These are phyloP conservation scores for Vanilla planifolia DNA, from an alignment of 106 monocot genomes.

Conservation along the genomic window DNA sequence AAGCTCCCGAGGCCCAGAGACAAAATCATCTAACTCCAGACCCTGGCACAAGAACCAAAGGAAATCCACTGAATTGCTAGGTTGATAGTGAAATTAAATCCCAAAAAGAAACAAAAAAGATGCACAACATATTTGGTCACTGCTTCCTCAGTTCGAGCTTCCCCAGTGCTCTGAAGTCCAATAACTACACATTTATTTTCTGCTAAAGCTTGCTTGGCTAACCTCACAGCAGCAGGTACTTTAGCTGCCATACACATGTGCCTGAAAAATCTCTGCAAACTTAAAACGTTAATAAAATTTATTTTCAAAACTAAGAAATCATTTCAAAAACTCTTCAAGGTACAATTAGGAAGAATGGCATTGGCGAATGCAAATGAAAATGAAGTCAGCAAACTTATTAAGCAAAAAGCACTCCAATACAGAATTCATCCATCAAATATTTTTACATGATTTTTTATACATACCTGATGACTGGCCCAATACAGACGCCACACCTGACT, in stretches of 20 bases:
- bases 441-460: too few species aligned
- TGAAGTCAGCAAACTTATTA: neutral
- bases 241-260: constrained; percentile 99
- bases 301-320: constrained; percentile 1
- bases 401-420: neutral
- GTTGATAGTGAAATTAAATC: neutral
- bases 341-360: neutral
- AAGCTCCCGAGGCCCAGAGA: constrained; percentile 91
- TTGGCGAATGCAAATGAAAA: neutral
- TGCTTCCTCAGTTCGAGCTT: constrained; percentile 97
- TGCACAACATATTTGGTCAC: constrained; percentile 86
- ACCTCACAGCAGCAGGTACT: constrained; percentile 72
- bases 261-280: constrained; percentile 85
- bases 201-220: constrained; percentile 72
- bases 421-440: neutral
- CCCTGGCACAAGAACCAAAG: constrained; percentile 31
- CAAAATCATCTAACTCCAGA: constrained; percentile 87
- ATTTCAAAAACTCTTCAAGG: neutral
- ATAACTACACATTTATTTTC: constrained; percentile 94
- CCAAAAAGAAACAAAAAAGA: constrained; percentile 1
- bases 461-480: constrained; percentile 98
- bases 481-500: constrained; percentile 90
- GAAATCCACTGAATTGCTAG: neutral
- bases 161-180: constrained; percentile 98
- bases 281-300: constrained; percentile 6